A percentile compares a stretch with the other conserved stretches of the same genome.
phyloP scores from a whole-genome alignment of 129 eudicot species.

The Helianthus annuus region DNA sequence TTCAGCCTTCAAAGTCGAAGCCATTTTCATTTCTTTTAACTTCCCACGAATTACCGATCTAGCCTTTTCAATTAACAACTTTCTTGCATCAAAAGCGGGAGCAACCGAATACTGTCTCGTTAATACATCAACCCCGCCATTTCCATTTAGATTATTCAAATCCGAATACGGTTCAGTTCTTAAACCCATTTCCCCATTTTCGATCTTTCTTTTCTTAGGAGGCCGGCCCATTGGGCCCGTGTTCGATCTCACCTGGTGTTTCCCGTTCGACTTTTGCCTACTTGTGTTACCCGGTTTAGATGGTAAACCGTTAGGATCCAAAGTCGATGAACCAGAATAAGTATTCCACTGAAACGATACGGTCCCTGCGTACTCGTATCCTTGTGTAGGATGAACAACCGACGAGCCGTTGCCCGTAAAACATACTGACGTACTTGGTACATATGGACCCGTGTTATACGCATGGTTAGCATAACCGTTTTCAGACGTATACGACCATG shows the following conservation, averaged over 20 bases:
- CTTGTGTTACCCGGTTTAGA: constrained; percentile 33
- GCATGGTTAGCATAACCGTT: constrained; percentile 72
- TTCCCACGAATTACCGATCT: constrained; percentile 65
- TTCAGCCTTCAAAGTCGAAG: constrained; percentile 46
- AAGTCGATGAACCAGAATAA: constrained; percentile 8
- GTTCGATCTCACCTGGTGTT: constrained; percentile 39
- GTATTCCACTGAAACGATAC: constrained; percentile 71
- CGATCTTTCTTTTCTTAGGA: constrained; percentile 71
- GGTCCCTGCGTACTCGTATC: constrained; percentile 59
- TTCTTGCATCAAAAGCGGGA: constrained; percentile 70
- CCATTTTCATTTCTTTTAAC: constrained; percentile 66
- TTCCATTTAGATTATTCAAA: constrained; percentile 10
- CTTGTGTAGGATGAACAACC: constrained; percentile 60
- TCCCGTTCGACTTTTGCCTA: constrained; percentile 46
- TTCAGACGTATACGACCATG: constrained; percentile 63
- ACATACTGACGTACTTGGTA: constrained; percentile 53
- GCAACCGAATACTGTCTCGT: constrained; percentile 45
- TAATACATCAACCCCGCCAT: constrained; percentile 15
- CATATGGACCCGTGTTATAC: constrained; percentile 33
- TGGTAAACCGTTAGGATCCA: constrained; percentile 57
- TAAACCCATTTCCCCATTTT: constrained; percentile 38
- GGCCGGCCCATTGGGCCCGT: constrained; percentile 59
- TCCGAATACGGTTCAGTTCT: constrained; percentile 41
- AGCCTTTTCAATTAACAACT: constrained; percentile 72
- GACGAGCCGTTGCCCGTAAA: constrained; percentile 60